A percentile compares a stretch with the other conserved stretches of the same genome.
phyloP scores from a whole-genome alignment of 352 stramenopile genomes.

The Blastocystis sp. region DNA sequence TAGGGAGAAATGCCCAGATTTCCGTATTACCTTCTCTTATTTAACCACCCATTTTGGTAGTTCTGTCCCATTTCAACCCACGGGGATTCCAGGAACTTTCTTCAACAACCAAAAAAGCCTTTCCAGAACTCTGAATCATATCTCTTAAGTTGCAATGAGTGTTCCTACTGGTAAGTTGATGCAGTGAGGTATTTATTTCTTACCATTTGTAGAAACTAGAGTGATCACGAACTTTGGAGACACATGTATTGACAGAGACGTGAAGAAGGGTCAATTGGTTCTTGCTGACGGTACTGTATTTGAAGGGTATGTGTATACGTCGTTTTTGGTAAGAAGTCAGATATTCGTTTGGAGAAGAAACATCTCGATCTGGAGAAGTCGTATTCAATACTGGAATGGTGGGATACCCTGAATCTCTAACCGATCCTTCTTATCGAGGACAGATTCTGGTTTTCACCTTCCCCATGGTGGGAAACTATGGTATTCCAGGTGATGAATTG shows the following conservation, averaged over 20 bases:
- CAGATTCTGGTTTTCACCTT: constrained; percentile 92
- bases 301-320: neutral
- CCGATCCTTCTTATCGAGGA: constrained; percentile 90
- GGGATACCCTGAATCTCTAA: constrained; percentile 92
- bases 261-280: constrained; percentile 37
- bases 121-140: neutral
- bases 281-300: constrained; percentile 44
- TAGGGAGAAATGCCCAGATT: neutral
- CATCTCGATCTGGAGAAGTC: constrained; percentile 83
- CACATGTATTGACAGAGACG: constrained; percentile 24
- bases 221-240: constrained; percentile 41
- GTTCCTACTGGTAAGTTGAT: neutral
- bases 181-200: neutral
- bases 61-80: neutral
- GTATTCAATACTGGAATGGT: constrained; percentile 98
- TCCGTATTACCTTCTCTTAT: neutral
- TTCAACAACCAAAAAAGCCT: neutral
- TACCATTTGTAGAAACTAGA: constrained; percentile 1
- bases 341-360: constrained; percentile 71
- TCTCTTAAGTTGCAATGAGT: constrained; percentile 53
- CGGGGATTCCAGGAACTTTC: too few species aligned
- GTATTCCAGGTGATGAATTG: constrained; percentile 80
- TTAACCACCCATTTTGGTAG: neutral
- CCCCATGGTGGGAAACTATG: constrained; percentile 95
- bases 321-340: neutral